A percentile compares a stretch with the other conserved stretches of the same genome.
phyloP scores from a whole-genome alignment of 441 rosid species.

The Isatis lusitanica region DNA sequence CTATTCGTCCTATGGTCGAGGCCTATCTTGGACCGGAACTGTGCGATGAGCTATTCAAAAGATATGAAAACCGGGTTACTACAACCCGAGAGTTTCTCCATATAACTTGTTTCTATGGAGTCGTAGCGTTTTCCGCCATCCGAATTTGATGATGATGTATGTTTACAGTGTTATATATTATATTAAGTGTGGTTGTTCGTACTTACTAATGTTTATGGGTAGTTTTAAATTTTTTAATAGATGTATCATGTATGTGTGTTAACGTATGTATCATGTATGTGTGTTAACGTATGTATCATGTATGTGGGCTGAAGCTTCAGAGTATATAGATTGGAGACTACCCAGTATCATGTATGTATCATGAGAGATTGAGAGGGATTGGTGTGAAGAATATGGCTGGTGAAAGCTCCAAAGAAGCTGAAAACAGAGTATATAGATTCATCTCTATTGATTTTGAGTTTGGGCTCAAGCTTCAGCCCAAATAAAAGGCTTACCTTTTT shows the following conservation, averaged over 20 bases:
- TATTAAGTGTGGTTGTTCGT: background rate
- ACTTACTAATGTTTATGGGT: background rate
- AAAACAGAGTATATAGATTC: conserved; percentile 52
- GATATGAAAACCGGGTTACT: conserved; percentile 44
- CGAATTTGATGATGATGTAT: conserved; percentile 29
- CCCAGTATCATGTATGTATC: no score
- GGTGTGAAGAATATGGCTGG: conserved; percentile 67
- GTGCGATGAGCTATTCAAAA: conserved; percentile 43
- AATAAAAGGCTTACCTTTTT: background rate
- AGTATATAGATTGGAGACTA: no score
- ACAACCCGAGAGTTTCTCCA: conserved; percentile 41
- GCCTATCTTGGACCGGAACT: conserved; percentile 50
- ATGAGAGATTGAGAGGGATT: conserved; percentile 56
- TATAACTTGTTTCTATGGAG: conserved; percentile 50
- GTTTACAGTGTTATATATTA: background rate
- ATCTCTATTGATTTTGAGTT: conserved; percentile 46
- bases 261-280: no score
- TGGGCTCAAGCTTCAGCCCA: conserved; percentile 9
- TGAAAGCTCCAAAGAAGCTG: conserved; percentile 65
- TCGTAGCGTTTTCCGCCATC: conserved; percentile 42
- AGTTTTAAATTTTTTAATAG: no score
- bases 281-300: no score
- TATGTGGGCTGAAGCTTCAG: no score
- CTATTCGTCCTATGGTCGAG: conserved; percentile 48
- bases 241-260: no score